Evolutionary conservation across 2,329 filamentous ascomycete genomes (phyloP), one percentile per base, ranked within the genome.

Genomic region (Paecilomyces niveus): DNA sequence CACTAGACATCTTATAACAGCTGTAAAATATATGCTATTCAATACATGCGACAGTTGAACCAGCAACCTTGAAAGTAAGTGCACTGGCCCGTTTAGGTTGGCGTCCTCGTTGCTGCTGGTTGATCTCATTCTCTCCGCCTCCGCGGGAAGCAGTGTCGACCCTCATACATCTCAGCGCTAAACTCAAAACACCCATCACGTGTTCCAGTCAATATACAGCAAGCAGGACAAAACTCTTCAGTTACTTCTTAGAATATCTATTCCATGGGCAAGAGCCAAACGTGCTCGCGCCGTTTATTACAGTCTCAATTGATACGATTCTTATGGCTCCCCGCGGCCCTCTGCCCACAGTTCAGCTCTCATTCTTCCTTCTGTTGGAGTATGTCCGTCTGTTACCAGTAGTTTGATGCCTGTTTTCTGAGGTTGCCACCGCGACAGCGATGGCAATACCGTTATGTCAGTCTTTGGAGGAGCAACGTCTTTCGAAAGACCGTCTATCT

Each of bases 381-480:
- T 45, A 54, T 52, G 32, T 39, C 24, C 49, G 32, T 24, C 54
- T 54, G 54, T 56, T 31, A 45, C 35, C 15, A 45, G 35, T 45
- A 56, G 18, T 51, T 45, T 51, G 54, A 60, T 60, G 22, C 26
- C 57, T 39, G 54, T 50, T 54, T 57, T 45, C 24, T 45, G 54
- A 51, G 39, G 45, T 49, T 33, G 58, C 58, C 58, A 22, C 53
- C 45, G 53, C 57, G 53, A 61, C 55, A 63, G 63, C 54, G 53
- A 68, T 69, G 67, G 60, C 64, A 61, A 60, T 66, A 62, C 62
- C 60, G 50, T 64, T 58, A 66, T 65, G 59, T 64, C 65, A 64
- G 56, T 69, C 67, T 57, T 64, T 65, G 21, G 64, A 69, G 61
- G 62, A 67, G 61, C 56, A 55, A 18, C 31, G 50, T 39, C 62